Conservation (phyloP, 192 early-diverging fungal genomes). For the Borealophlyctis nickersoniae region DNA sequence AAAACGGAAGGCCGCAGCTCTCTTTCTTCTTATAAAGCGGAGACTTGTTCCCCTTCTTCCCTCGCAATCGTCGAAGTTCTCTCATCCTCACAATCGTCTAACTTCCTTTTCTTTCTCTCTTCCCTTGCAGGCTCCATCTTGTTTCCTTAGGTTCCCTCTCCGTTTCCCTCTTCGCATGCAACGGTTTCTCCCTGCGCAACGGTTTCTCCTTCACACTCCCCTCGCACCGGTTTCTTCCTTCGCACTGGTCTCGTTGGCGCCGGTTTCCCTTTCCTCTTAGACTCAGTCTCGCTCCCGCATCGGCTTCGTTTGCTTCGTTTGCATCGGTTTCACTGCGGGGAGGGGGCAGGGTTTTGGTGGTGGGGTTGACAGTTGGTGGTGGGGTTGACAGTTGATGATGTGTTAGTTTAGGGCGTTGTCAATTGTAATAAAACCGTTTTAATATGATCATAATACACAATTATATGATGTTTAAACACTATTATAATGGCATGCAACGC, state of each 20-base stretch:
- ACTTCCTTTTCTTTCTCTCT: too few species aligned
- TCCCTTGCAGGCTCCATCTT: too few species aligned
- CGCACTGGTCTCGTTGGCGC: not conserved
- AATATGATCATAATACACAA: not conserved
- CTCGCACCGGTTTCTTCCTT: not conserved
- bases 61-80: too few species aligned
- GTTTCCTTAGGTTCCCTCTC: too few species aligned
- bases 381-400: not conserved
- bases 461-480: not conserved
- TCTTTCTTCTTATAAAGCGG: too few species aligned
- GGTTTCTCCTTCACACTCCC: too few species aligned
- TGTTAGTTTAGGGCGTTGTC: not conserved
- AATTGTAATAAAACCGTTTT: not conserved
- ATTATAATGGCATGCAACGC: not conserved
- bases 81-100: too few species aligned
- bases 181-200: too few species aligned
- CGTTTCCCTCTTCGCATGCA: too few species aligned
- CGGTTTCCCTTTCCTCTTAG: too few species aligned
- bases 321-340: not conserved
- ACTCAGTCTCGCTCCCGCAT: not conserved
- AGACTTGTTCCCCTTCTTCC: too few species aligned
- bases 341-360: not conserved
- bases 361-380: not conserved
- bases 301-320: not conserved
- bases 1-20: too few species aligned